Evolutionary conservation across 768 basidiomycete species (phyloP), one percentile per base, ranked within the genome.

Genomic region (Dioszegia hungarica): DNA sequence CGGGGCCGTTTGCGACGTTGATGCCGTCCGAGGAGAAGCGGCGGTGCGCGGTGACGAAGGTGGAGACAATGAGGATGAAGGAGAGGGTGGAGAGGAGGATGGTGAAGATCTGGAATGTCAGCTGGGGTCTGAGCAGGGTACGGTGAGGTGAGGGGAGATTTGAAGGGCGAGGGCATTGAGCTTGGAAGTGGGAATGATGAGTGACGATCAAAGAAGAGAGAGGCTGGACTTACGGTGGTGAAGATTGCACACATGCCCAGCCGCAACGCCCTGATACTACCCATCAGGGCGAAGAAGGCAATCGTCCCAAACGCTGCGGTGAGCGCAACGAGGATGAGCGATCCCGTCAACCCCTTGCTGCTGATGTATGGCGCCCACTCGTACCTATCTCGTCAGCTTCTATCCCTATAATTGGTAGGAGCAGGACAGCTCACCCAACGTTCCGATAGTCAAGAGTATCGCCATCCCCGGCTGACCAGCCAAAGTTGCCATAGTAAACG

Each of bases 371-470:
- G 69, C 15, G 37, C 14, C 56, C 58, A 73, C 12, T 38, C 46
- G 56, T 70, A 70, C 40, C 65, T 28, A 6, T 4, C 37, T 36
- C 12, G 31, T 29, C 4, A 14, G 29, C 40, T 15, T 6, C 12
- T 45, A 5, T 4, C n/a, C 5, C 40, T 36, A 38, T 1, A n/a
- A n/a, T n/a, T n/a, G n/a, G n/a, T n/a, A n/a, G n/a, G n/a, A n/a
- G n/a, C n/a, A n/a, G n/a, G n/a, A n/a, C n/a, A n/a, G 62, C 67
- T 64, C 56, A 67, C 64, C 70, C 70, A 31, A 67, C 66, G 33
- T 54, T 57, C 27, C 51, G 51, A 29, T 57, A 59, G 36, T 57
- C 57, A 17, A 52, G 22, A 25, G 34, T 27, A 46, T 51, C 15
- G 11, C 19, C 20, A n/a, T 41, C 52, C 2, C 52, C 52, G 11